These are phyloP conservation scores for Sphagnurus paluster DNA, from an alignment of 1,284 basidiomycete genomes.

Conservation along the genomic window DNA sequence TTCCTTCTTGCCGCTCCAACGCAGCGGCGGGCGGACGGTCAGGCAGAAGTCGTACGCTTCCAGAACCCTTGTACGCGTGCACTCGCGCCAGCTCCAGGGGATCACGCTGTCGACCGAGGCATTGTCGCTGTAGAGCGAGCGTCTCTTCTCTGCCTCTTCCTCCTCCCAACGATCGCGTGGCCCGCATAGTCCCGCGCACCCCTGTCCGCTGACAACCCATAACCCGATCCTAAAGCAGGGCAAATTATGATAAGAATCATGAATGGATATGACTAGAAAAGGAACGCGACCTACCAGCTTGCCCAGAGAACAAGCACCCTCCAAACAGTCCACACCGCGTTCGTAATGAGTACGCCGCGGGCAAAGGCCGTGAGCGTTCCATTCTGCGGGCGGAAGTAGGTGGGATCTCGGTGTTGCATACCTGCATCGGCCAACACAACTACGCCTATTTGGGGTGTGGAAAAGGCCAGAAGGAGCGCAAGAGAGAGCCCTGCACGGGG, in stretches of 20 bases:
- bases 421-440: slow-evolving; percentile 50
- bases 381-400: slow-evolving; percentile 64
- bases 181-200: slow-evolving; percentile 78
- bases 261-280: slow-evolving; percentile 1
- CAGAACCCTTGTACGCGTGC: slow-evolving; percentile 68
- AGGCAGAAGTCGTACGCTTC: slow-evolving; percentile 83
- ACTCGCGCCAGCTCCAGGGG: slow-evolving; percentile 76
- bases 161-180: slow-evolving; percentile 82
- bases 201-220: slow-evolving; percentile 73
- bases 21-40: slow-evolving; percentile 41
- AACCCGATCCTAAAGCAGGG: slow-evolving; percentile 56
- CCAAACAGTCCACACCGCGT: slow-evolving; percentile 76
- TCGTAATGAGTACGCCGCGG: slow-evolving; percentile 71
- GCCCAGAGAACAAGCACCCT: slow-evolving; percentile 60
- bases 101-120: slow-evolving; percentile 49
- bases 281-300: slow-evolving; percentile 55
- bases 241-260: slow-evolving; percentile 2
- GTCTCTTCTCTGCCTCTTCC: slow-evolving; percentile 62
- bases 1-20: slow-evolving; percentile 31
- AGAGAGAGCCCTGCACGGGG: slow-evolving; percentile 76
- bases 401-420: slow-evolving; percentile 56
- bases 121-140: slow-evolving; percentile 48
- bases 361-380: slow-evolving; percentile 74
- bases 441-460: slow-evolving; percentile 45
- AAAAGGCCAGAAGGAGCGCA: slow-evolving; percentile 69